Evolutionary conservation across 495 filamentous ascomycete species (phyloP).

Genomic region (Aspergillus nanangensis): DNA sequence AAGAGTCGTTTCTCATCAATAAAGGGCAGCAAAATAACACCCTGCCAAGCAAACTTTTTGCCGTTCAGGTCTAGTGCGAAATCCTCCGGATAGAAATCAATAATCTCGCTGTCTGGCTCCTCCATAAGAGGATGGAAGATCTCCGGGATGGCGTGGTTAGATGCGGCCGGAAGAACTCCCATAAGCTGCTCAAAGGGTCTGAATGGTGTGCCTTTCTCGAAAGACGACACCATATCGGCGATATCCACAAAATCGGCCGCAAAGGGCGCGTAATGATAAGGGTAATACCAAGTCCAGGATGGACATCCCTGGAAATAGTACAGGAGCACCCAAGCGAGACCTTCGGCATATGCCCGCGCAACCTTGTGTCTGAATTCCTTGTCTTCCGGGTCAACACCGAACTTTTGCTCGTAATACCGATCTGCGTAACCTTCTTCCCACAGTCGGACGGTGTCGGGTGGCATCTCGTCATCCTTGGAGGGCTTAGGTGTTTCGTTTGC

Average conservation of each 20-base stretch:
- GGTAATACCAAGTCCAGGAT: slow-evolving; percentile 98
- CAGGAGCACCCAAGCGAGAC: slow-evolving; percentile 92
- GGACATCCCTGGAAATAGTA: slow-evolving; percentile 99
- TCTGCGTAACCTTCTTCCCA: slow-evolving; percentile 97
- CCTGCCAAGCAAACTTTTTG: slow-evolving; percentile 98
- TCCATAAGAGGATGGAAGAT: slow-evolving; percentile 88
- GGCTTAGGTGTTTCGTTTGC: slow-evolving; percentile 32
- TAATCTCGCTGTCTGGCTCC: slow-evolving; percentile 78
- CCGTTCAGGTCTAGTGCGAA: slow-evolving; percentile 93
- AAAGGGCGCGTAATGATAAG: slow-evolving; percentile 97
- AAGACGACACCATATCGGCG: slow-evolving; percentile 69
- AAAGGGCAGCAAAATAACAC: slow-evolving; percentile 88
- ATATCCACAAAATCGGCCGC: slow-evolving; percentile 92
- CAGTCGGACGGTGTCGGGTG: slow-evolving; percentile 76
- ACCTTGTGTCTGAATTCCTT: slow-evolving; percentile 87
- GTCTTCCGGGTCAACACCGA: slow-evolving; percentile 77
- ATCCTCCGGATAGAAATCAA: slow-evolving; percentile 95
- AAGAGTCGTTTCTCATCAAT: slow-evolving; percentile 90
- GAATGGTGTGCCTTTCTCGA: slow-evolving; percentile 83
- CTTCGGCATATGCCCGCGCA: slow-evolving; percentile 89
- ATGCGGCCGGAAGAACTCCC: slow-evolving; percentile 92
- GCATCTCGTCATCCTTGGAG: slow-evolving; percentile 51
- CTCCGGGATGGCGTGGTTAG: slow-evolving; percentile 83
- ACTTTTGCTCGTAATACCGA: slow-evolving; percentile 97
- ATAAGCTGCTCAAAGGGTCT: slow-evolving; percentile 96